Base-by-base conservation (phyloP, 2,329 filamentous ascomycete genomes). In the Pochonia chlamydosporia region DNA sequence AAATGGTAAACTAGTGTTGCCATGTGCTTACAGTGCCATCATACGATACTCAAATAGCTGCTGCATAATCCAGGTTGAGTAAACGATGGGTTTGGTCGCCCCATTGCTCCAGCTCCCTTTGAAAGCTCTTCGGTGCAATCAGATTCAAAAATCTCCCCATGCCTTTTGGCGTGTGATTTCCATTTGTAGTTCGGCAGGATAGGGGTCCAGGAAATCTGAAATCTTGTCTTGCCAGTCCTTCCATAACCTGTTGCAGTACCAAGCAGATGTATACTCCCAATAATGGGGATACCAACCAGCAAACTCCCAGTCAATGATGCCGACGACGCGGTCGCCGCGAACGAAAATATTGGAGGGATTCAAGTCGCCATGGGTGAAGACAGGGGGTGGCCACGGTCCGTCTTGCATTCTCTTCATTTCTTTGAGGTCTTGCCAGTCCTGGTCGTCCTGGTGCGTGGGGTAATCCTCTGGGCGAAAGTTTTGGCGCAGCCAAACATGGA, bases 311-410 rank as follows among this genome's bases (percentile, higher is more conserved):
- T 67, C 63, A 28, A 65, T 57, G 11, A 78, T 72, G 7, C 69
- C 71, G 33, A 68, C 63, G 25, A 79, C 56, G 5, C 64, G 55
- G 44, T 70, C 65, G 5, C 61, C 66, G 6, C 57, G 56, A 37
- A 66, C 56, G 9, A 76, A 50, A 39, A 76, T 70, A 50, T 76
- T 76, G 20, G 56, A 54, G 20, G 62, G 63, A 49, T 64, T 68
- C 7, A 77, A 54, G 50, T 76, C 72, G 8, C 63, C 66, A 56
- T 77, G 73, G 13, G 72, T 73, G 53, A 78, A 73, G 6, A 68
- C 64, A 3, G 67, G 65, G 14, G 52, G 43, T n/a, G 56, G 56
- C 59, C 61, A 68, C 9, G 57, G 55, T 2, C 58, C 51, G 47
- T 71, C 63, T 41, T 73, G 70, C 46, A 54, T 56, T 4, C 39